These are phyloP conservation scores for Pythium aphanidermatum DNA, from an alignment of 352 stramenopile species.

Conservation along the genomic window DNA sequence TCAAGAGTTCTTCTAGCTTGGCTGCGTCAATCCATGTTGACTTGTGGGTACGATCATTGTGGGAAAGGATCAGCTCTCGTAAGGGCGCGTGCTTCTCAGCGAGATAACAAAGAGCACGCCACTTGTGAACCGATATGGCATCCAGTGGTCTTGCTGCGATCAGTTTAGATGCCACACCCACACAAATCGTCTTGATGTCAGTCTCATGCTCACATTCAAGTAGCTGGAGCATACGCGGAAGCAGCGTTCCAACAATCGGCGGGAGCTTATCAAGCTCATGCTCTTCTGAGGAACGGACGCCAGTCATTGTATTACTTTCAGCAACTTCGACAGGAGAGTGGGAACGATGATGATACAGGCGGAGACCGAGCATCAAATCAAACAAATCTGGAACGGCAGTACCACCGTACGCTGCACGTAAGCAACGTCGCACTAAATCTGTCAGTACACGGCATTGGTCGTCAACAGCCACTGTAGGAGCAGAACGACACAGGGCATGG, in stretches of 20 bases:
- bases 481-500: not conserved
- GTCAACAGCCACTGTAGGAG: not conserved
- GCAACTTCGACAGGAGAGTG: no score
- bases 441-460: constrained; percentile 9
- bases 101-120: constrained; percentile 21
- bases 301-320: no score
- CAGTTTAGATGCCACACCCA: constrained; percentile 16
- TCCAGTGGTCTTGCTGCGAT: constrained; percentile 10
- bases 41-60: not conserved
- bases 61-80: constrained; percentile 5
- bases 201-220: constrained; percentile 16
- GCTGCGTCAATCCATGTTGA: constrained; percentile 9
- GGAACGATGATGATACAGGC: constrained; percentile 2
- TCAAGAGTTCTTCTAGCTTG: constrained; percentile 8
- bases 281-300: no score
- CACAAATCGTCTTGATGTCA: constrained; percentile 9
- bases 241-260: no score
- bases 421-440: not conserved
- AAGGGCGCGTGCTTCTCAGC: constrained; percentile 11
- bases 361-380: constrained; percentile 11
- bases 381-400: constrained; percentile 3
- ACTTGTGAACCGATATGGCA: constrained; percentile 13
- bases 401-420: not conserved
- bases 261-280: no score
- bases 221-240: constrained; percentile 12